Base-by-base conservation (phyloP, 2,329 filamentous ascomycete species). In the Sporothrix brasiliensis region DNA sequence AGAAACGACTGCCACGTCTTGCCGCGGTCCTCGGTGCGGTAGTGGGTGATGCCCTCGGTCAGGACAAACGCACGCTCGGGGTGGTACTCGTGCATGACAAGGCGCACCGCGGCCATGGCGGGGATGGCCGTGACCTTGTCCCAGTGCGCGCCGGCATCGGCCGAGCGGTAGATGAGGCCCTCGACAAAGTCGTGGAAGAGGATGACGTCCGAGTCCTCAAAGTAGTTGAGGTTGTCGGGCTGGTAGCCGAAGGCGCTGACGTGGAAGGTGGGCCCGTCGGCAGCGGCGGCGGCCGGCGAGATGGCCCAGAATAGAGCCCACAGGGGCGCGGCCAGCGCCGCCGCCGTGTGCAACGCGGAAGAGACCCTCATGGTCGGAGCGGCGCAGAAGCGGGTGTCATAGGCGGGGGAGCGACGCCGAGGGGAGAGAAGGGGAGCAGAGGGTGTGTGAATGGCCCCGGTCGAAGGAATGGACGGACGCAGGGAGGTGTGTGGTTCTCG, bases 171-270 rank as follows among this genome's bases (percentile, higher is more conserved):
- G 67, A 97, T 84, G 73, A 88, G 88, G 72, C 86, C 84, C 53
- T 86, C 85, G 16, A 84, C 79, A 66, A 83, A 77, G 78, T 97
- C 91, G 76, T 91, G 89, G 77, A 93, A 89, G 60, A 98, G 81
- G 71, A 97, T 84, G 67, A 91, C 87, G 78, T 97, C 90, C 74
- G 92, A 94, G 79, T 94, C 92, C 77, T 95, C 90, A 78, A 99
- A 98, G 81, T 97, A 99, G 81, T 91, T 91, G 74, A 97, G 83
- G 78, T 89, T 89, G 69, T 81, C 78, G 0, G 93, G 92, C 69
- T 84, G 80, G 76, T 89, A 84, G 58, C 91, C 83, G 81, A 97
- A 92, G 61, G 85, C 80, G 68, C 83, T 91, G 71, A 84, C 81
- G 73, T 85, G 83, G 76, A 97, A 85, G 70, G 84, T 84, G 30